Percentiles rank a stretch among this genome's conserved stretches.
These are phyloP conservation scores for Pulveroboletus sp. DNA, from an alignment of 1,284 basidiomycete genomes.

Conservation along the genomic window DNA sequence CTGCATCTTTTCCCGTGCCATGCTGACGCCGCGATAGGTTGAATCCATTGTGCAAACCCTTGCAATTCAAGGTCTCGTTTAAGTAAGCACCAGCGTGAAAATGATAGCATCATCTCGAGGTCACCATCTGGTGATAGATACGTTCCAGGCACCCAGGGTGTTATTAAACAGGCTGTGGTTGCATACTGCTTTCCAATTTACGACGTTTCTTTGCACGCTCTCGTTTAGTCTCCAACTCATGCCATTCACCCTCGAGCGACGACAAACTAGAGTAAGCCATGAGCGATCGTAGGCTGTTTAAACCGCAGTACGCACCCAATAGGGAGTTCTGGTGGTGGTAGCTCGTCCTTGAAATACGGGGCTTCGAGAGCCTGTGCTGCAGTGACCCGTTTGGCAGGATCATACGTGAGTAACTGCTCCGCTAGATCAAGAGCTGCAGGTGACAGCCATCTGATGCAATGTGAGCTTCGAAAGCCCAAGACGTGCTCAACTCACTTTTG, in stretches of 20 bases:
- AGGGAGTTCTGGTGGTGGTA: slow-evolving; percentile 73
- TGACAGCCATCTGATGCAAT: slow-evolving; percentile 65
- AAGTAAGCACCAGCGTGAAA: slow-evolving; percentile 34
- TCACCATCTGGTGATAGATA: slow-evolving; percentile 10
- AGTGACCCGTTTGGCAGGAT: slow-evolving; percentile 76
- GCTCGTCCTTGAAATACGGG: slow-evolving; percentile 81
- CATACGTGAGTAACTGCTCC: slow-evolving; percentile 76
- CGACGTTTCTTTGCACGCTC: slow-evolving; percentile 75
- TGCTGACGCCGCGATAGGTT: slow-evolving; percentile 44
- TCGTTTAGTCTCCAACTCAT: slow-evolving; percentile 87
- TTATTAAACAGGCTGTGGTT: slow-evolving; percentile 30
- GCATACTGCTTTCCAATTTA: slow-evolving; percentile 40
- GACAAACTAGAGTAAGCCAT: slow-evolving; percentile 48
- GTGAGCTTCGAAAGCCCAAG: slow-evolving; percentile 5
- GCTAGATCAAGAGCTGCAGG: slow-evolving; percentile 84
- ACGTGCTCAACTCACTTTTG: slow-evolving; percentile 53
- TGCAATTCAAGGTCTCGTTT: slow-evolving; percentile 63
- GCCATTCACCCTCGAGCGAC: slow-evolving; percentile 89
- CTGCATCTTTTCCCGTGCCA: background rate
- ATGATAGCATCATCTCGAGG: background rate
- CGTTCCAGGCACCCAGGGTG: slow-evolving; percentile 17
- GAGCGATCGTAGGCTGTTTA: slow-evolving; percentile 10
- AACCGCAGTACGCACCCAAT: slow-evolving; percentile 57
- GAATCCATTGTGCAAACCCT: slow-evolving; percentile 80
- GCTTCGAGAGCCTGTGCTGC: slow-evolving; percentile 79